Conservation (phyloP, 2,329 filamentous ascomycete species). For the Capronia americana region DNA sequence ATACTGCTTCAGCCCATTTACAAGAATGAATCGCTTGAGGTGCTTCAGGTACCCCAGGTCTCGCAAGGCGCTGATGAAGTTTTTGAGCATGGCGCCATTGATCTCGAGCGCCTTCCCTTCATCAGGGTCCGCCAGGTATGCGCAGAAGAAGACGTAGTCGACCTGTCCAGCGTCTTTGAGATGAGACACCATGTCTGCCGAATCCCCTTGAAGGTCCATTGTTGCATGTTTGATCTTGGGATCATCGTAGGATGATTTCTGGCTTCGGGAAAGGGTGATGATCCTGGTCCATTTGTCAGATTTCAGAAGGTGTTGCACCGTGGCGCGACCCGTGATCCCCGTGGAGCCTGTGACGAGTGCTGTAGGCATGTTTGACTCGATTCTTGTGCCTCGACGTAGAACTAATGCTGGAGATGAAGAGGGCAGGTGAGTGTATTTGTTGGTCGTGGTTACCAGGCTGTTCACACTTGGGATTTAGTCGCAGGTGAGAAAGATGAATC, state of each 20-base stretch:
- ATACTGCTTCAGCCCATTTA: not conserved
- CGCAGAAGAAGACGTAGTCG: constrained; percentile 9
- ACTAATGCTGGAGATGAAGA: not conserved
- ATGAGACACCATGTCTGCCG: not conserved
- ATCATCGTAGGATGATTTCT: not conserved
- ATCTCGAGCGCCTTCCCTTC: constrained; percentile 47
- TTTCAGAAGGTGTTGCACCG: not conserved
- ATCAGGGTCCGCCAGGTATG: constrained; percentile 48
- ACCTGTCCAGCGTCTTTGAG: not conserved
- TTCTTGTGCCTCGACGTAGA: not conserved
- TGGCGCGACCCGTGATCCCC: not conserved
- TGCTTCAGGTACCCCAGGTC: constrained; percentile 50
- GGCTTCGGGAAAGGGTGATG: not conserved
- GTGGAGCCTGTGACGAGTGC: not conserved
- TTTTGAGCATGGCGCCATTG: constrained; percentile 54
- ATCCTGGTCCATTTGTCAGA: not conserved
- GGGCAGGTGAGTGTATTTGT: not conserved
- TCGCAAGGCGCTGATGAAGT: constrained; percentile 56
- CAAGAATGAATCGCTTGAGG: constrained; percentile 52
- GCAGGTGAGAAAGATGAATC: not conserved
- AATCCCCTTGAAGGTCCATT: not conserved
- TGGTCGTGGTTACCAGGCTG: not conserved
- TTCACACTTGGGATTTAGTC: not conserved
- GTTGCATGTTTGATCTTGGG: not conserved
- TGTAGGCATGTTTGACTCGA: not conserved